Base-by-base conservation (phyloP, 1,284 basidiomycete species). In the Papiliotrema fonsecae region DNA sequence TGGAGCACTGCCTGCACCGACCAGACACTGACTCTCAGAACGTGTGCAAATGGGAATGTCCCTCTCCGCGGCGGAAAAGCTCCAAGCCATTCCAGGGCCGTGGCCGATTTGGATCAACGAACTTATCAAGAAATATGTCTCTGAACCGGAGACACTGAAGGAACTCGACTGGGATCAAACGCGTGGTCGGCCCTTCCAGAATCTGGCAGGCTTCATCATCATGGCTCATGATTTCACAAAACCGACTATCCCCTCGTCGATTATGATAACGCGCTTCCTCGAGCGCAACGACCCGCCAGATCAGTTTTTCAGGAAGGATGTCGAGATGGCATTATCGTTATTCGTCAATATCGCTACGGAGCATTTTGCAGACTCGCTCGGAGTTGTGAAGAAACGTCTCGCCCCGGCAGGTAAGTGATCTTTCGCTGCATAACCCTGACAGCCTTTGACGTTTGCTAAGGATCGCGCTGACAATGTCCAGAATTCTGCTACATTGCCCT, bases 21-120 rank as follows among this genome's bases (percentile, higher is more conserved):
- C n/a, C n/a, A n/a, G n/a, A 21, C 21, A 7, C 19, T 18, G 10
- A 11, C 6, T 24, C 13, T 3, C 49, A 70, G 70, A 73, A 54
- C 65, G 71, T 13, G 71, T 73, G 4, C 71, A 73, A 45, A 52
- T 73, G 39, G 71, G 71, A 54, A 56, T 72, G 13, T 55, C 68
- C 3, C 58, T 73, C 7, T 60, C 64, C 4, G 51, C 67, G 14
- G 62, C 71, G 11, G 71, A 73, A 51, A 69, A 68, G 49, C 52
- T 73, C 14, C 61, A 66, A 47, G 69, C 69, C 2, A 56, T 69
- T 22, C 46, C 60, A 5, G 62, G 65, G 13, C 64, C 61, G 2
- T 67, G 62, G 60, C 21, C 60, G 3, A 47, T 25, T 1, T 73
- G 61, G 59, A 54, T 70, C 26, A 26, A 39, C 7, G 50, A 56